Percentiles rank a stretch among this genome's conserved stretches.
Conservation (phyloP, 108 stramenopile genomes). For the Nitzschia sp. region DNA sequence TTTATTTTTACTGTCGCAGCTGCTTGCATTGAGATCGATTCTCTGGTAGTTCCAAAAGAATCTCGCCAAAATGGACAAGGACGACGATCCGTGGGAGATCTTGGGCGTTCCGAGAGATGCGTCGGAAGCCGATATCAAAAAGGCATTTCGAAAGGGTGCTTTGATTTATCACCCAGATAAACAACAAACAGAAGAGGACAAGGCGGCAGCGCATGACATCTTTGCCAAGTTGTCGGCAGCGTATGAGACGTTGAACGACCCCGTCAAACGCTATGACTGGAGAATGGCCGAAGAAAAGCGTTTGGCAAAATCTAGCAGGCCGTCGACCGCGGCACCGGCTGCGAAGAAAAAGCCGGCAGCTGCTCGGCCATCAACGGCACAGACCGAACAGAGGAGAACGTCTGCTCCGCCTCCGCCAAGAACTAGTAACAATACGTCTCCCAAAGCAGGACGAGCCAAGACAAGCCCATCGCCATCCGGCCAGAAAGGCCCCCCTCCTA, state of each 20-base stretch:
- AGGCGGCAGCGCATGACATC: slow-evolving; percentile 15
- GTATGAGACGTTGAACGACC: slow-evolving; percentile 80
- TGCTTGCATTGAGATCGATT: too few relatives aligned
- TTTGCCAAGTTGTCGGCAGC: slow-evolving; percentile 81
- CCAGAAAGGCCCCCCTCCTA: background rate
- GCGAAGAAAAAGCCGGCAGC: background rate
- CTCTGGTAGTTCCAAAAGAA: too few relatives aligned
- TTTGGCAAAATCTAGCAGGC: background rate
- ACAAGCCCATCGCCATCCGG: background rate
- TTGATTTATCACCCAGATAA: slow-evolving; percentile 75
- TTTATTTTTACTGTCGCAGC: too few relatives aligned
- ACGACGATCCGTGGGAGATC: slow-evolving; percentile 71
- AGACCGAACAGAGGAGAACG: background rate
- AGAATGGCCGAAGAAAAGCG: slow-evolving; percentile 10
- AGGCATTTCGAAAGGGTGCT: slow-evolving; percentile 67
- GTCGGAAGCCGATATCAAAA: slow-evolving; percentile 69
- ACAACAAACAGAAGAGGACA: slow-evolving; percentile 37
- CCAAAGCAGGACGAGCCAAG: background rate
- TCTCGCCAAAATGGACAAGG: too few relatives aligned
- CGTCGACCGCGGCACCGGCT: background rate
- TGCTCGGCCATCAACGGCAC: background rate
- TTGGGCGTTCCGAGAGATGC: slow-evolving; percentile 74
- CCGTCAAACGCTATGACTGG: slow-evolving; percentile 16
- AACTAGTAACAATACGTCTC: too few relatives aligned
- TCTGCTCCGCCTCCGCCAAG: background rate